Evolutionary conservation across 2,329 filamentous ascomycete species (phyloP).

Genomic region (Verticillium albo-atrum): DNA sequence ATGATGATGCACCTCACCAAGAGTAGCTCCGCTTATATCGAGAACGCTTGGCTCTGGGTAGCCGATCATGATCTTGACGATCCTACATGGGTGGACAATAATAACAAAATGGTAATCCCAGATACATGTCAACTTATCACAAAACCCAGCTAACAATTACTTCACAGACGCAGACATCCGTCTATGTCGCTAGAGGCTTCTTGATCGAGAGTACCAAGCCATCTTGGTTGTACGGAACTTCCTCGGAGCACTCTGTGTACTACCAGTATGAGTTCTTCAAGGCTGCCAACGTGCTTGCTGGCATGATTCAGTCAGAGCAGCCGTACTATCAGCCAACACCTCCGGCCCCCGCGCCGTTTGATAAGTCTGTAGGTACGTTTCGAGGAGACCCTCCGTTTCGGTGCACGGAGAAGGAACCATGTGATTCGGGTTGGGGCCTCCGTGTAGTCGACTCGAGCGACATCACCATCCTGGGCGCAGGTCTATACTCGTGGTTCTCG

Average conservation of each 20-base stretch:
- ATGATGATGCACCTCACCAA: slow-evolving; percentile 42
- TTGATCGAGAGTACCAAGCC: slow-evolving; percentile 24
- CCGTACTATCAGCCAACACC: slow-evolving; percentile 50
- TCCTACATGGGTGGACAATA: slow-evolving; percentile 36
- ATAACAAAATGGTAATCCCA: slow-evolving; percentile 51
- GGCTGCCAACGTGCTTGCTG: slow-evolving; percentile 49
- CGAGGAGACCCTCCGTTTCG: slow-evolving; percentile 10
- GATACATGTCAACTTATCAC: neutral
- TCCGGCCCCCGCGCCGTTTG: slow-evolving; percentile 14
- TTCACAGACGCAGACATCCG: slow-evolving; percentile 18
- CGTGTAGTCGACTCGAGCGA: slow-evolving; percentile 9
- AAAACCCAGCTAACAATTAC: neutral
- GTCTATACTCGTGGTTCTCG: slow-evolving; percentile 20
- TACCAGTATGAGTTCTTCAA: slow-evolving; percentile 47
- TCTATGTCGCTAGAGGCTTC: slow-evolving; percentile 30
- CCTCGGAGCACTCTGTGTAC: slow-evolving; percentile 44
- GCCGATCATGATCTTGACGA: slow-evolving; percentile 48
- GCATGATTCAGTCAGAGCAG: slow-evolving; percentile 64
- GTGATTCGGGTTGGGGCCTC: slow-evolving; percentile 18
- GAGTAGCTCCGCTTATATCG: slow-evolving; percentile 42
- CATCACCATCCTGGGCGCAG: slow-evolving; percentile 17
- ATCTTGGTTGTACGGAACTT: slow-evolving; percentile 37
- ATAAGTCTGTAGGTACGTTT: slow-evolving; percentile 2
- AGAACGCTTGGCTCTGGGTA: slow-evolving; percentile 62
- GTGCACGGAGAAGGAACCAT: slow-evolving; percentile 2